Evolutionary conservation across 495 filamentous ascomycete genomes (phyloP).

Genomic region (Pyrenula aspistea): DNA sequence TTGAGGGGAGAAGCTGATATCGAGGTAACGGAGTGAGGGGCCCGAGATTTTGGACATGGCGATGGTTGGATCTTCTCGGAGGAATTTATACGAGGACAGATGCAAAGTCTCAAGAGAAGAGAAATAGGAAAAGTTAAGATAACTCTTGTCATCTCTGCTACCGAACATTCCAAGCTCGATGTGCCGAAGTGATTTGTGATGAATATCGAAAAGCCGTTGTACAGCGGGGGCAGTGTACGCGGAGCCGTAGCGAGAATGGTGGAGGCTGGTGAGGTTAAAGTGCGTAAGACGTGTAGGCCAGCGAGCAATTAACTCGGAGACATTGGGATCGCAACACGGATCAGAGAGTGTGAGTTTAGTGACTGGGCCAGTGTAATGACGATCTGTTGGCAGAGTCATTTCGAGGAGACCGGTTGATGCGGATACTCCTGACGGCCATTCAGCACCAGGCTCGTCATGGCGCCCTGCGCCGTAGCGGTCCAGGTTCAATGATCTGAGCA

Average conservation of each 20-base stretch:
- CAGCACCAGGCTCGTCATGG: background rate
- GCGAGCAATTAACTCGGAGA: background rate
- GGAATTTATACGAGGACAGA: background rate
- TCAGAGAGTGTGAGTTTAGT: background rate
- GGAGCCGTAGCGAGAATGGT: background rate
- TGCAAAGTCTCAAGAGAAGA: background rate
- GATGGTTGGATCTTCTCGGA: background rate
- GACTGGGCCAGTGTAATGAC: background rate
- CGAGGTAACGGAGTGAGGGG: background rate
- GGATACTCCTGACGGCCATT: background rate
- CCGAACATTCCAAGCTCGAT: background rate
- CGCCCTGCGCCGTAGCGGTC: background rate
- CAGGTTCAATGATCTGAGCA: background rate
- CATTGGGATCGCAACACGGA: background rate
- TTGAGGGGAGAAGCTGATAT: background rate
- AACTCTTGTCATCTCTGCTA: background rate
- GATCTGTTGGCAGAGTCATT: background rate
- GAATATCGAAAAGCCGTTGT: background rate
- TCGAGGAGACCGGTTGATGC: background rate
- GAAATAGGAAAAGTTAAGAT: background rate
- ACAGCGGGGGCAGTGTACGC: background rate
- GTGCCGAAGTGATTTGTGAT: background rate
- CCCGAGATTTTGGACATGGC: background rate
- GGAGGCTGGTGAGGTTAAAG: background rate
- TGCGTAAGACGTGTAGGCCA: background rate